Conservation (phyloP, 2,329 filamentous ascomycete genomes). For the Apiospora arundinis region DNA sequence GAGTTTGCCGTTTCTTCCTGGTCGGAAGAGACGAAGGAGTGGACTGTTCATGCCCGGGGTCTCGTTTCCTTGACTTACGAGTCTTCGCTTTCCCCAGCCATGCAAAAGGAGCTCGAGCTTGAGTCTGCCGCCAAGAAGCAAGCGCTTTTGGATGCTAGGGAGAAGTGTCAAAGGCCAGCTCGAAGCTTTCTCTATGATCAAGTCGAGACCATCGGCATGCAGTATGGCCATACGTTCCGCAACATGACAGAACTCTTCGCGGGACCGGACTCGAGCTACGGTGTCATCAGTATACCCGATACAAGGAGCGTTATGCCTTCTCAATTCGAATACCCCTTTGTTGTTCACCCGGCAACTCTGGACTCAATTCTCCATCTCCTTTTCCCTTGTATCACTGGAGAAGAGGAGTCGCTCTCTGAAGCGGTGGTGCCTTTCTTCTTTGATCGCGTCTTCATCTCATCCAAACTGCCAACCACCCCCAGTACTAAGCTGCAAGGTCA, state of each 20-base stretch:
- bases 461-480: background rate
- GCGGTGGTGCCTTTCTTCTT: slow-evolving; percentile 6
- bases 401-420: slow-evolving; percentile 1
- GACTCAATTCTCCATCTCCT: slow-evolving; percentile 60
- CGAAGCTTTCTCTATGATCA: slow-evolving; percentile 3
- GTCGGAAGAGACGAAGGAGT: background rate
- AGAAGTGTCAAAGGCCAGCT: background rate
- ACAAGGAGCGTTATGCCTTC: background rate
- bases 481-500: background rate
- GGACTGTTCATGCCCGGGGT: background rate
- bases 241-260: background rate
- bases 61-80: background rate
- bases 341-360: slow-evolving; percentile 64
- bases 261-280: background rate
- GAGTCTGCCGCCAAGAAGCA: slow-evolving; percentile 4
- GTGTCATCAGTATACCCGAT: background rate
- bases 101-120: background rate
- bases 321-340: slow-evolving; percentile 37
- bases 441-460: slow-evolving; percentile 10
- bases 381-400: background rate
- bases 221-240: slow-evolving; percentile 8
- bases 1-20: background rate
- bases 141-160: background rate
- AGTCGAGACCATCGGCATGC: background rate
- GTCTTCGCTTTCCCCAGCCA: background rate